Conservation (phyloP, 495 filamentous ascomycete genomes). For the Aspergillus kassunensis region DNA sequence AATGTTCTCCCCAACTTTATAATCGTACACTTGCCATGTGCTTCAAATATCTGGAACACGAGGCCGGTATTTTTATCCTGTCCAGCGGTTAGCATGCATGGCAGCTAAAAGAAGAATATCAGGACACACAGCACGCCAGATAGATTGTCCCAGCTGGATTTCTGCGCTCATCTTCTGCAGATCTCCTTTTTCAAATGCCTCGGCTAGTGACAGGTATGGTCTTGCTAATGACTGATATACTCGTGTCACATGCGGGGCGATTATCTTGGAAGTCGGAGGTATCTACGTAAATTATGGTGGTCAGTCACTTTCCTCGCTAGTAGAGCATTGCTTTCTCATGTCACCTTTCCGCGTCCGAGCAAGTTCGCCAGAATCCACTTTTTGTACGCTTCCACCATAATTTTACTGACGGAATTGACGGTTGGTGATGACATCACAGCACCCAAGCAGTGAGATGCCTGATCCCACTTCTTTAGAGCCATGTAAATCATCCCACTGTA, state of each 20-base stretch:
- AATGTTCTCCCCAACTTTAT: conserved; percentile 42
- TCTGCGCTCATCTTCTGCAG: conserved; percentile 55
- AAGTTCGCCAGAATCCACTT: conserved; percentile 85
- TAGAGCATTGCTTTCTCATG: conserved; percentile 18
- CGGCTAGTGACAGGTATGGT: conserved; percentile 66
- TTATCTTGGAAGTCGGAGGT: conserved; percentile 38
- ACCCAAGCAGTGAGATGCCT: conserved; percentile 67
- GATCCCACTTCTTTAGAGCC: conserved; percentile 63
- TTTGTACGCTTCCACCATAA: conserved; percentile 88
- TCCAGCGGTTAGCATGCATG: conserved; percentile 2
- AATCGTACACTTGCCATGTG: conserved; percentile 45
- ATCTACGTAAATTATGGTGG: conserved; percentile 23
- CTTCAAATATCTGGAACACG: conserved; percentile 46
- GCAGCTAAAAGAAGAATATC: not conserved
- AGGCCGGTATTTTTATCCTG: conserved; percentile 58
- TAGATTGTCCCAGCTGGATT: conserved; percentile 45
- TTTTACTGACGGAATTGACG: conserved; percentile 55
- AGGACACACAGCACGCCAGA: conserved; percentile 58
- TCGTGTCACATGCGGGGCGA: conserved; percentile 48
- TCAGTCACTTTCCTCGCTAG: conserved; percentile 15
- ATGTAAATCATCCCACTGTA: conserved; percentile 77
- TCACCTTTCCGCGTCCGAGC: conserved; percentile 65
- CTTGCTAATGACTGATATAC: conserved; percentile 56
- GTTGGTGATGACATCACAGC: conserved; percentile 63
- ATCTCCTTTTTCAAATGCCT: conserved; percentile 61